Conservation (phyloP, 768 basidiomycete species). For the Phanerodontia chrysosporium region DNA sequence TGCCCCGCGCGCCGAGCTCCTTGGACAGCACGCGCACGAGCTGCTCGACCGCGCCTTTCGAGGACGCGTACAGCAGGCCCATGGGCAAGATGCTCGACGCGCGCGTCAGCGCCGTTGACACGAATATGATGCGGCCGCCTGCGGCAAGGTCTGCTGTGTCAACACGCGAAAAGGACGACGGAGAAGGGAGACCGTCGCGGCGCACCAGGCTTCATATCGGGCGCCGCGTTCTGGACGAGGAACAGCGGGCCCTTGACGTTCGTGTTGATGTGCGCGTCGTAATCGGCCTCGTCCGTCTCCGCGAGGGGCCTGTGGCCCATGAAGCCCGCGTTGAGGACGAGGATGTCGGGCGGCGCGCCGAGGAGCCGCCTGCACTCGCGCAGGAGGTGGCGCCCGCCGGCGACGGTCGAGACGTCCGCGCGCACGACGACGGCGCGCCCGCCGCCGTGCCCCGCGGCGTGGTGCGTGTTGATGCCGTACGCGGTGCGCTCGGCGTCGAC, state of each 20-base stretch:
- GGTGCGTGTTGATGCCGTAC: conserved; percentile 39
- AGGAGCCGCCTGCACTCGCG: conserved; percentile 45
- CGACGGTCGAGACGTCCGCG: conserved; percentile 46
- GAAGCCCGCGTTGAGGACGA: conserved; percentile 55
- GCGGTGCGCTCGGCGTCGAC: conserved; percentile 44
- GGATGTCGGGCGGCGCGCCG: conserved; percentile 47
- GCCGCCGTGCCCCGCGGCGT: no score
- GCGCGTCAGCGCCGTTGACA: conserved; percentile 47
- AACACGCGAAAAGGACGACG: not conserved
- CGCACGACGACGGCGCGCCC: conserved; percentile 46
- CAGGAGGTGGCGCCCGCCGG: conserved; percentile 44
- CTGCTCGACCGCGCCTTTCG: conserved; percentile 60
- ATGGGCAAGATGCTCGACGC: conserved; percentile 42
- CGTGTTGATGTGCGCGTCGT: conserved; percentile 45
- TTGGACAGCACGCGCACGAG: conserved; percentile 53
- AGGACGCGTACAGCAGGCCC: conserved; percentile 47
- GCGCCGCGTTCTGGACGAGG: conserved; percentile 43
- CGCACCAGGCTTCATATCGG: conserved; percentile 41
- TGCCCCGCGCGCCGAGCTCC: conserved; percentile 47
- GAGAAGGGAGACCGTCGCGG: not conserved
- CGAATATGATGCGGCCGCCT: conserved; percentile 55
- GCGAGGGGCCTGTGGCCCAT: conserved; percentile 49
- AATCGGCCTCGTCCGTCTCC: conserved; percentile 49
- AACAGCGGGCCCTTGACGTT: conserved; percentile 62
- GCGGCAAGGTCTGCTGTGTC: not conserved